Evolutionary conservation across 495 filamentous ascomycete genomes (phyloP).

Genomic region (Penicillium angulare): DNA sequence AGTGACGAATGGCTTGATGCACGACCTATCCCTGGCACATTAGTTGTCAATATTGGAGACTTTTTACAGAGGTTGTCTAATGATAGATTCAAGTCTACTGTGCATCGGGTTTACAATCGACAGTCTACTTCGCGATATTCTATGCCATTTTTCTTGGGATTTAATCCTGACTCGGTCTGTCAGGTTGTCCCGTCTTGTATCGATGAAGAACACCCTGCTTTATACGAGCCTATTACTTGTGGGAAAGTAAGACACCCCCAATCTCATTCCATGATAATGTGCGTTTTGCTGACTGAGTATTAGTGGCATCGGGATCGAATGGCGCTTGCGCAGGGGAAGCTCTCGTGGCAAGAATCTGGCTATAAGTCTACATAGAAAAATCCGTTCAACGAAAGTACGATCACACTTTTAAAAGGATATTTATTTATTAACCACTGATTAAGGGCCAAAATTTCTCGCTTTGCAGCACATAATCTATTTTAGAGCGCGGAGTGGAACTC

Average conservation of each 20-base stretch:
- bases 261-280: neutral
- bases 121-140: constrained; percentile 48
- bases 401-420: too few relatives aligned
- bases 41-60: constrained; percentile 68
- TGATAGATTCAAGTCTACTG: constrained; percentile 57
- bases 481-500: neutral
- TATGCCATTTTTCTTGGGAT: constrained; percentile 61
- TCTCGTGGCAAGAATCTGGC: too few relatives aligned
- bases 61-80: constrained; percentile 63
- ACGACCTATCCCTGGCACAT: constrained; percentile 52
- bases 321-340: too few relatives aligned
- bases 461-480: neutral
- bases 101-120: constrained; percentile 56
- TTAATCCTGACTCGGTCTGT: constrained; percentile 44
- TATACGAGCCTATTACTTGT: constrained; percentile 58
- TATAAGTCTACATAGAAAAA: too few relatives aligned
- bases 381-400: too few relatives aligned
- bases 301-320: constrained; percentile 38
- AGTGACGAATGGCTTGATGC: constrained; percentile 55
- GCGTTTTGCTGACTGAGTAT: constrained; percentile 6
- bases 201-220: constrained; percentile 50
- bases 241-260: constrained; percentile 34
- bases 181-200: constrained; percentile 52
- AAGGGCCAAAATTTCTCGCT: too few relatives aligned
- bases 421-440: too few relatives aligned